Conservation (phyloP, 2,329 filamentous ascomycete genomes). For the Paecilomyces sp. region DNA sequence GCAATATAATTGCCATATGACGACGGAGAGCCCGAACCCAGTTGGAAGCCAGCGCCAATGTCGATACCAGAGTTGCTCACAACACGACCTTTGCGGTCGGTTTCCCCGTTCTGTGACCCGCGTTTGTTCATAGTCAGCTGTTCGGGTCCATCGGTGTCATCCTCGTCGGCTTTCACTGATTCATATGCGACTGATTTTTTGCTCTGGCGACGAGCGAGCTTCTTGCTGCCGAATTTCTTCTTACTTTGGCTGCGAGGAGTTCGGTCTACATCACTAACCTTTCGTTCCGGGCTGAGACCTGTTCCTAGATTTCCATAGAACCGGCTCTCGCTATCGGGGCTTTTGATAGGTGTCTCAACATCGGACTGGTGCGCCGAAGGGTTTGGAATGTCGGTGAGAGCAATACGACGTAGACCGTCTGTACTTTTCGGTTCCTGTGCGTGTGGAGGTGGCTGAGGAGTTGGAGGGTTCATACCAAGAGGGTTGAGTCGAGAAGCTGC, state of each 20-base stretch:
- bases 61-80: slow-evolving; percentile 38
- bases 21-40: slow-evolving; percentile 21
- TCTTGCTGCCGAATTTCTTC: slow-evolving; percentile 18
- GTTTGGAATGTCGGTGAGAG: slow-evolving; percentile 27
- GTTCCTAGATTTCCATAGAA: slow-evolving; percentile 32
- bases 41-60: slow-evolving; percentile 14
- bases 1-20: slow-evolving; percentile 37
- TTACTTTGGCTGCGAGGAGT: slow-evolving; percentile 6
- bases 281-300: slow-evolving; percentile 14
- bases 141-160: slow-evolving; percentile 17
- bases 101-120: slow-evolving; percentile 11
- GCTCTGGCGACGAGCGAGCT: slow-evolving; percentile 23
- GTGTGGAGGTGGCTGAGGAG: slow-evolving; percentile 34
- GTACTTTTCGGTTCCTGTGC: slow-evolving; percentile 14
- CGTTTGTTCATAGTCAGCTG: neutral
- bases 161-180: slow-evolving; percentile 23
- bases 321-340: slow-evolving; percentile 24
- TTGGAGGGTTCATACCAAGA: slow-evolving; percentile 40
- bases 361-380: slow-evolving; percentile 19
- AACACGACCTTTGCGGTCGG: slow-evolving; percentile 36
- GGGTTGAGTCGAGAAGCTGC: slow-evolving; percentile 26
- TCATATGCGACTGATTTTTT: slow-evolving; percentile 28
- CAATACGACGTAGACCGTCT: slow-evolving; percentile 21
- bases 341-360: slow-evolving; percentile 19
- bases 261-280: slow-evolving; percentile 14